Evolutionary conservation across 441 rosid species (phyloP), one percentile per base, ranked within the genome.

Genomic region (Cnidoscolus chayamansa): DNA sequence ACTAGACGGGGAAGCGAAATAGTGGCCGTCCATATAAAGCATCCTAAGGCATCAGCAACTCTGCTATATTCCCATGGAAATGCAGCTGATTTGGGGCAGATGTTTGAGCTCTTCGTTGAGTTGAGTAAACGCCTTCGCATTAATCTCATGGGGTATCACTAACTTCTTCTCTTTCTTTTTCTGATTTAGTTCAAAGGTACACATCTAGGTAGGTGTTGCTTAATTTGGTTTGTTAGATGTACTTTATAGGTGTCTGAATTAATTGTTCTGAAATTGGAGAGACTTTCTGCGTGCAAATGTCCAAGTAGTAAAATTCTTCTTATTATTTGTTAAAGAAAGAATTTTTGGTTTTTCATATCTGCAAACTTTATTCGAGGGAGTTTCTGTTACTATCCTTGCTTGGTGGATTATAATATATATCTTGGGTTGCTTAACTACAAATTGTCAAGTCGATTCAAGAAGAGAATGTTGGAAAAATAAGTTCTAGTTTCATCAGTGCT

Each of bases 11-110:
- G 98, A 71, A 94, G 88, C 73, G 89, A 85, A 68, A 89, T 94
- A 76, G 95, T 88, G 69, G 97, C 96, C 13, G 82, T 91, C 48
- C 89, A 89, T 77, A 76, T 94, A 54, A 86, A 84, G 84, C 91
- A 91, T 70, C 90, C 87, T 9, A 59, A 81, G 47, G 97, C 98
- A 4, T 73, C 90, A 30, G 85, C 89, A 72, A 93, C 97, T 10
- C 67, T 93, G 66, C 84, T 93, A 9, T 91, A 91, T 72, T 93
- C 98, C 1, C 98, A 94, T 58, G 98, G 98, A 13, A 94, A 94
- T 82, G 98, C 98, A 2, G 98, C 98, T 66, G 98, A 94, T 85
- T 87, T 94, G 74, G 93, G 97, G 2, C 97, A 94, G 78, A 88
- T 92, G 95, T 86, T 83, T 69, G 95, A 92, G 81, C 85, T 94